These are phyloP conservation scores for Cercospora zeina DNA, from an alignment of 2,329 filamentous ascomycete species.

Conservation along the genomic window DNA sequence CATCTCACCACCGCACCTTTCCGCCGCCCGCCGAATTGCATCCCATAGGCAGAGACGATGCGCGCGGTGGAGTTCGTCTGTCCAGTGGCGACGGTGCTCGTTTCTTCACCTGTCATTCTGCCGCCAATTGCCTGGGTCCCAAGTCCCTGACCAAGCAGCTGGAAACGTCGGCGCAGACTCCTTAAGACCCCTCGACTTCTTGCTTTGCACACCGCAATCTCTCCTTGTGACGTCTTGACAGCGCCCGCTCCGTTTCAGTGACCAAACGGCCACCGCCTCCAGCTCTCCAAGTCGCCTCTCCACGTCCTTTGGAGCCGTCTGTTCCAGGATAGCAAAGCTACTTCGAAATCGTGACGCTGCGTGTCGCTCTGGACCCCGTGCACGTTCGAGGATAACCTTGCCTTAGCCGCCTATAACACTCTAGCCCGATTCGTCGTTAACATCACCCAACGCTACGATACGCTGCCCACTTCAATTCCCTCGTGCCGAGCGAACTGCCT, in stretches of 20 bases:
- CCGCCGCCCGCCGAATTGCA: background rate
- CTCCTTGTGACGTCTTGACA: background rate
- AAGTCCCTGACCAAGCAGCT: background rate
- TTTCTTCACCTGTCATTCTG: background rate
- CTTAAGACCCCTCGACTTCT: background rate
- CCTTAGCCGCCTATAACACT: slow-evolving; percentile 5
- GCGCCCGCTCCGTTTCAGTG: background rate
- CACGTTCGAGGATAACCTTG: slow-evolving; percentile 7
- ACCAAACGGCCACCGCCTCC: background rate
- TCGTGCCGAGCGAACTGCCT: background rate
- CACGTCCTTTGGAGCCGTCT: background rate
- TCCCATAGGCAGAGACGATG: background rate
- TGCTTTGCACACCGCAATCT: slow-evolving; percentile 5
- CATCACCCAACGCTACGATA: background rate
- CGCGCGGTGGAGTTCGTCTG: background rate
- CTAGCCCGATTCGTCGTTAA: background rate
- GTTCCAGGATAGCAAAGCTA: background rate
- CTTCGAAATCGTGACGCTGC: background rate
- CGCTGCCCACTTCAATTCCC: background rate
- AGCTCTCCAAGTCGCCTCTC: background rate
- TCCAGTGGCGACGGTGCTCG: background rate
- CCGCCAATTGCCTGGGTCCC: background rate
- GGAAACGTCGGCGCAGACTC: slow-evolving; percentile 4
- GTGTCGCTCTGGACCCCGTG: slow-evolving; percentile 2
- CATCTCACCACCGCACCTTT: slow-evolving; percentile 1